phyloP scores from a whole-genome alignment of 2,329 filamentous ascomycete genomes.

The Paramyrothecium sp. region DNA sequence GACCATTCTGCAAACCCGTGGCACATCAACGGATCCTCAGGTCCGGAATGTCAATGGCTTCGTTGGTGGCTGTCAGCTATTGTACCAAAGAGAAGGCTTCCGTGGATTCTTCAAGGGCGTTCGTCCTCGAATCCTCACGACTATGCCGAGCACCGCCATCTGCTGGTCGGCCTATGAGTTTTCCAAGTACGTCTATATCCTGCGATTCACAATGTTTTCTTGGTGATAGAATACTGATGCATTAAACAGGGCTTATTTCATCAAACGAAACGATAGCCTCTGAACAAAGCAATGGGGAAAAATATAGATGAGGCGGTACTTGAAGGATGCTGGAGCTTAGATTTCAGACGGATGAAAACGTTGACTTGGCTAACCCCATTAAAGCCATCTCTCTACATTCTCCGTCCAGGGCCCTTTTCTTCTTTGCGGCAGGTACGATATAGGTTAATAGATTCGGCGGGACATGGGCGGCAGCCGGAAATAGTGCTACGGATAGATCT shows the following conservation, averaged over 20 bases:
- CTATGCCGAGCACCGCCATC: slow-evolving; percentile 99
- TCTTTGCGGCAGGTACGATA: slow-evolving; percentile 1
- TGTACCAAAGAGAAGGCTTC: slow-evolving; percentile 81
- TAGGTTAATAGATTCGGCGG: neutral
- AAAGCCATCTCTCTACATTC: too few species aligned
- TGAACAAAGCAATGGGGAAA: slow-evolving; percentile 21
- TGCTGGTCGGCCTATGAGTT: slow-evolving; percentile 85
- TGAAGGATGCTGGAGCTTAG: too few species aligned
- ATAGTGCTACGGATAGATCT: neutral
- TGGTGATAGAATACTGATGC: neutral
- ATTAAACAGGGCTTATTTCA: slow-evolving; percentile 56
- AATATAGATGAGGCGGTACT: too few species aligned
- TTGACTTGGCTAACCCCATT: too few species aligned
- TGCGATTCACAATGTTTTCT: neutral
- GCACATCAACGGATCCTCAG: slow-evolving; percentile 76
- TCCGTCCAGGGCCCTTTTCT: too few species aligned
- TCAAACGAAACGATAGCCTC: slow-evolving; percentile 47
- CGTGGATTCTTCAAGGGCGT: slow-evolving; percentile 91
- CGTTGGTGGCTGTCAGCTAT: slow-evolving; percentile 73
- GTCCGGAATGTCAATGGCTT: slow-evolving; percentile 84
- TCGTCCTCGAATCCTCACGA: slow-evolving; percentile 86
- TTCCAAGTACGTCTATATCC: slow-evolving; percentile 55
- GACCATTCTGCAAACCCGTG: slow-evolving; percentile 92
- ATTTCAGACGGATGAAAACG: too few species aligned
- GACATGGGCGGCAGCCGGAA: neutral